Evolutionary conservation across 192 early-diverging fungal genomes (phyloP).

Genomic region (Helicostylum pulchrum): DNA sequence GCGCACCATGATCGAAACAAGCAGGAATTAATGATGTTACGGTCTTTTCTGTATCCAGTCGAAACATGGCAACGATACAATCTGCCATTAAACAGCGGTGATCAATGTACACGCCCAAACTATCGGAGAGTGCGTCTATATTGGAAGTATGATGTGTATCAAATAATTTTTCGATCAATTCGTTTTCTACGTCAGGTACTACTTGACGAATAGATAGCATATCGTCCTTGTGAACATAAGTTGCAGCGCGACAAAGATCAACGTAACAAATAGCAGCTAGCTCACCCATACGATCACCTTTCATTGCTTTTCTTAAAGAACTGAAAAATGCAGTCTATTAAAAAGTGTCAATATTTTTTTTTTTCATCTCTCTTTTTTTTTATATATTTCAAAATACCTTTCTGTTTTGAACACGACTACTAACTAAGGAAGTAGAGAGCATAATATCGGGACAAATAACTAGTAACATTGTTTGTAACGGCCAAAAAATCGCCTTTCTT

Average conservation of each 20-base stretch:
- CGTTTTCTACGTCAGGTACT: conserved; percentile 67
- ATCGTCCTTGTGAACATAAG: conserved; percentile 61
- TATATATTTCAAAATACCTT: conserved; percentile 1
- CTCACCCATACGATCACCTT: conserved; percentile 54
- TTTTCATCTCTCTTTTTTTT: not conserved
- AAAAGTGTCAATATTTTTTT: not conserved
- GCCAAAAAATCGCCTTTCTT: conserved; percentile 76
- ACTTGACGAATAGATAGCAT: conserved; percentile 55
- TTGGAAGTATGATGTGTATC: conserved; percentile 41
- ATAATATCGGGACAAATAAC: conserved; percentile 81
- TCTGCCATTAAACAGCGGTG: conserved; percentile 65
- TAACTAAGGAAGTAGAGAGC: conserved; percentile 50
- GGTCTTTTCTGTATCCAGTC: conserved; percentile 67
- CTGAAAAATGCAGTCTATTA: conserved; percentile 50
- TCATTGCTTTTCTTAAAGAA: conserved; percentile 49
- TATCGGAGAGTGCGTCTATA: conserved; percentile 18
- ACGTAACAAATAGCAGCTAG: conserved; percentile 67
- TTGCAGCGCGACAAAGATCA: conserved; percentile 66
- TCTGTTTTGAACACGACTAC: conserved; percentile 18
- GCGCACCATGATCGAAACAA: conserved; percentile 60
- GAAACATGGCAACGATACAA: conserved; percentile 68
- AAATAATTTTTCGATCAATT: conserved; percentile 69
- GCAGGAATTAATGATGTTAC: conserved; percentile 66
- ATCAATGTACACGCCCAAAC: conserved; percentile 58
- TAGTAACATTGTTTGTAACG: conserved; percentile 81